phyloP scores from a whole-genome alignment of 805 yeast species.

The Candida ulmi region DNA sequence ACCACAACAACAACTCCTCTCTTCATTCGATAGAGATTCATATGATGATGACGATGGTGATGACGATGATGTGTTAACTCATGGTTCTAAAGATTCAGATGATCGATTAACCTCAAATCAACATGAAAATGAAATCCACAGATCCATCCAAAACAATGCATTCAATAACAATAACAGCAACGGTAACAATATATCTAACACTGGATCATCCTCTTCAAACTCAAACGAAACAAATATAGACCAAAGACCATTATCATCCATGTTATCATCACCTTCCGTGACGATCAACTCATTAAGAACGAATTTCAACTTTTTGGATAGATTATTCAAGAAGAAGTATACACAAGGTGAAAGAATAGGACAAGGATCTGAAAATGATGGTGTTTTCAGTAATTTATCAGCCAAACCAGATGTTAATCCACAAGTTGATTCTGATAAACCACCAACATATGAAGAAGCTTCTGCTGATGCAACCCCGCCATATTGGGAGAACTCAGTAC shows the following conservation, averaged over 20 bases:
- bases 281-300: constrained; percentile 24
- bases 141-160: constrained; percentile 1
- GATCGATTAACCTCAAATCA: constrained; percentile 1
- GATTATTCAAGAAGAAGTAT: constrained; percentile 24
- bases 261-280: not conserved
- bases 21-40: constrained; percentile 3
- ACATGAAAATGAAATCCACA: not conserved
- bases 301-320: constrained; percentile 34
- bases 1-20: not conserved
- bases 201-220: constrained; percentile 2
- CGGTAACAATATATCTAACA: not conserved
- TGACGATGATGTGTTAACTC: not conserved
- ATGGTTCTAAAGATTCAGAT: constrained; percentile 1
- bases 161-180: not conserved
- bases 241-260: not conserved
- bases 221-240: not conserved
- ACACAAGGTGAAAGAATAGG: constrained; percentile 6
- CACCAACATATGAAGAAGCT: constrained; percentile 93
- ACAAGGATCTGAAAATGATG: constrained; percentile 55
- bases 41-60: not conserved
- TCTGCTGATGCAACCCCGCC: constrained; percentile 93
- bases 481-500: constrained; percentile 88
- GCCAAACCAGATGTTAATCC: constrained; percentile 71
- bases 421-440: constrained; percentile 39
- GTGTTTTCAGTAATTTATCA: constrained; percentile 86